Base-by-base conservation (phyloP, 1,284 basidiomycete species). In the Ceratobasidium theobromae region DNA sequence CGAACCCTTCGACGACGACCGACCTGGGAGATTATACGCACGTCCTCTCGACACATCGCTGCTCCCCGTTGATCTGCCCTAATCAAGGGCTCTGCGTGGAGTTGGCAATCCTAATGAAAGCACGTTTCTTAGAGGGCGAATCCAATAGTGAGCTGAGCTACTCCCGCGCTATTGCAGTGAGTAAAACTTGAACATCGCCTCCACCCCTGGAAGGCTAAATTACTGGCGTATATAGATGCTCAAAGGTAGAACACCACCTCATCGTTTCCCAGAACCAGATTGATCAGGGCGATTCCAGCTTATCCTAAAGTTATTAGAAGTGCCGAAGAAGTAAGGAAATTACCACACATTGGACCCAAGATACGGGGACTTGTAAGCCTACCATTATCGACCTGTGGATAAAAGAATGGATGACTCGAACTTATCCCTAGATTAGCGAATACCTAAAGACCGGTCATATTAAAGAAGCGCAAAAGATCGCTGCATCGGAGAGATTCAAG, bases 131-230 rank as follows among this genome's bases (percentile, higher is more conserved):
- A 2, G 89, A 91, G 72, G 84, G 86, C 4, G 81, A 87, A 65
- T 78, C 79, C 9, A 77, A 83, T 33, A 89, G 86, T 71, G 83
- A 84, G 51, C 74, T 91, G 53, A 85, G 83, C 69, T 91, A 91
- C 70, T 79, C 83, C 49, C 79, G 86, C 46, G 83, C 86, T 1
- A 84, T 88, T 68, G 80, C 84, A n/a, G 85, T 86, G 72, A 72
- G 84, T 70, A 16, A 8, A 16, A 32, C 53, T 33, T 11, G 2
- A 16, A 35, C 53, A 12, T 62, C 27, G 12, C 9, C 6, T 38
- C 40, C 53, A 16, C 27, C 6, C 49, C 12, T 38, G 3, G 6
- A n/a, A 21, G 18, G 4, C 69, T 66, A 38, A 40, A 21, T 16
- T n/a, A 25, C 25, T 5, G 8, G 27, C 12, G 28, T 25, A 9